These are phyloP conservation scores for Erodium moschatum DNA, from an alignment of 441 rosid genomes.

Conservation along the genomic window DNA sequence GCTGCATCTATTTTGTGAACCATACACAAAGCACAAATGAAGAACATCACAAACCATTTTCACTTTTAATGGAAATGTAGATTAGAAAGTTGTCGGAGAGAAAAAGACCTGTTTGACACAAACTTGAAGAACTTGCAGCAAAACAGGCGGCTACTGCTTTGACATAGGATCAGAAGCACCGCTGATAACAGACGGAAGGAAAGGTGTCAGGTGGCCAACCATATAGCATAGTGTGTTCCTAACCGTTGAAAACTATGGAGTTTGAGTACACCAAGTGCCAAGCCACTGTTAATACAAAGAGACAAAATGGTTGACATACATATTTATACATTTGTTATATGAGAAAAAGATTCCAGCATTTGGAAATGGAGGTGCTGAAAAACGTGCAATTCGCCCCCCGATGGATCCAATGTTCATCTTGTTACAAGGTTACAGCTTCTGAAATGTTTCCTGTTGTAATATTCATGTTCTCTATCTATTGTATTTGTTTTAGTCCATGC, in stretches of 20 bases:
- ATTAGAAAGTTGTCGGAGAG: neutral
- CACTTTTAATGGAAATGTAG: neutral
- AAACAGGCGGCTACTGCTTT: neutral
- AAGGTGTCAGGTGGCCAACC: neutral
- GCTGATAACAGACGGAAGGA: no score
- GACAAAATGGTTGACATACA: slow-evolving; percentile 1
- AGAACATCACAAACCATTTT: neutral
- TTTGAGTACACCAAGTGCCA: slow-evolving; percentile 7
- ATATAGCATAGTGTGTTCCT: neutral
- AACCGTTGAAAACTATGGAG: slow-evolving; percentile 8
- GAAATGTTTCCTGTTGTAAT: neutral
- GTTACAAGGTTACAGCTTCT: neutral
- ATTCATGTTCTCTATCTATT: neutral
- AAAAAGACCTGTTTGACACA: neutral
- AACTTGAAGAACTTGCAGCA: neutral
- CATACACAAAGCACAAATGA: slow-evolving; percentile 6
- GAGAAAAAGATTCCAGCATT: neutral
- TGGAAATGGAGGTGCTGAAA: neutral
- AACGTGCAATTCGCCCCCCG: neutral
- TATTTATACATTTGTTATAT: neutral
- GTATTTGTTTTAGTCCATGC: neutral
- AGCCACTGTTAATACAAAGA: neutral
- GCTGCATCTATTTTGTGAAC: neutral
- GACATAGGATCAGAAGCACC: slow-evolving; percentile 4
- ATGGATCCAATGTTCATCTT: slow-evolving; percentile 10